A percentile compares a stretch with the other conserved stretches of the same genome.
phyloP scores from a whole-genome alignment of 192 early-diverging fungal species.

The Rhizoclosmatium globosum region DNA sequence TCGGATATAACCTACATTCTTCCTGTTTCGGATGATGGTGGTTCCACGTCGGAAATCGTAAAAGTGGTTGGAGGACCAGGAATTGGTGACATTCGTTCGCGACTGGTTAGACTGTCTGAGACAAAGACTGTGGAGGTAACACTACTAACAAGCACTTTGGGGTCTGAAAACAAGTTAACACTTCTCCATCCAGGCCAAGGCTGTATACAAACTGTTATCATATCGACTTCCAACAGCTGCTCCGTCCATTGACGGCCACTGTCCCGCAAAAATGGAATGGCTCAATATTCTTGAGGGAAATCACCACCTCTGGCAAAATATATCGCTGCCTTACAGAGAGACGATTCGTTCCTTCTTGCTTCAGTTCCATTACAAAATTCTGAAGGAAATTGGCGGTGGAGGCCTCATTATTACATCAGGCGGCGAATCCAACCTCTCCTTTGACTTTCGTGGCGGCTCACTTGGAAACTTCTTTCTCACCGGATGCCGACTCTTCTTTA shows the following conservation, averaged over 20 bases:
- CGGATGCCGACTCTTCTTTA: slow-evolving; percentile 77
- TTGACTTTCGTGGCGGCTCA: slow-evolving; percentile 76
- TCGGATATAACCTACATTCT: slow-evolving; percentile 70
- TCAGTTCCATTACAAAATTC: slow-evolving; percentile 74
- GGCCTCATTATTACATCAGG: slow-evolving; percentile 13
- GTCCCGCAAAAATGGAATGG: slow-evolving; percentile 74
- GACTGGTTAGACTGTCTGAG: slow-evolving; percentile 72
- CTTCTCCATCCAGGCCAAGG: slow-evolving; percentile 49
- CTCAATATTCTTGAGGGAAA: slow-evolving; percentile 73
- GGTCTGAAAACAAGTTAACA: not conserved
- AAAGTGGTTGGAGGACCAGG: slow-evolving; percentile 77
- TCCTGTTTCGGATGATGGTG: slow-evolving; percentile 74
- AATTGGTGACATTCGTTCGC: slow-evolving; percentile 78
- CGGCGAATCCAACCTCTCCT: slow-evolving; percentile 42
- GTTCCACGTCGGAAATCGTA: slow-evolving; percentile 67
- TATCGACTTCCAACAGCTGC: slow-evolving; percentile 71
- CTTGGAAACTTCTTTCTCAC: slow-evolving; percentile 84
- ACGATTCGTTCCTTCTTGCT: slow-evolving; percentile 78
- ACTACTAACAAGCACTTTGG: not conserved
- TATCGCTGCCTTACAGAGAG: slow-evolving; percentile 58
- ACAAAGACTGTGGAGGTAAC: slow-evolving; percentile 57
- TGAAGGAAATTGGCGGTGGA: slow-evolving; percentile 57
- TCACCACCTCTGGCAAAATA: slow-evolving; percentile 62
- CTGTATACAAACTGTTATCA: slow-evolving; percentile 73
- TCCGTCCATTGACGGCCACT: slow-evolving; percentile 39